Percentiles rank a stretch among this genome's conserved stretches.
These are phyloP conservation scores for Candida cerambycidarum DNA, from an alignment of 805 yeast genomes.

Conservation along the genomic window DNA sequence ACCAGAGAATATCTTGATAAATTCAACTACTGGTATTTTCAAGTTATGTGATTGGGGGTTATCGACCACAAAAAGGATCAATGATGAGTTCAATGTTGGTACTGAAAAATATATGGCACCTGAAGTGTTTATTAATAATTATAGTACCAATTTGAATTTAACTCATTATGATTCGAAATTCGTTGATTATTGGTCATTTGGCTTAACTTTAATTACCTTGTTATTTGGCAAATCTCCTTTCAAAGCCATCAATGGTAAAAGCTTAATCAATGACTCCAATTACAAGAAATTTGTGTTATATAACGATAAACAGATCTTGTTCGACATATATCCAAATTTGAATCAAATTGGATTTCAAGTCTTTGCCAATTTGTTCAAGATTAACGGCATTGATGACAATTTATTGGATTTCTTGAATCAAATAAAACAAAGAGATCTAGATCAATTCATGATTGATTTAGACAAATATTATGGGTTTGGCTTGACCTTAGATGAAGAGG, in stretches of 20 bases:
- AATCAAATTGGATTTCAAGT: conserved; percentile 35
- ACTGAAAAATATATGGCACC: conserved; percentile 65
- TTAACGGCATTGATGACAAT: conserved; percentile 38
- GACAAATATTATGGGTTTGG: conserved; percentile 35
- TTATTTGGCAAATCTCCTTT: conserved; percentile 56
- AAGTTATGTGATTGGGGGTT: conserved; percentile 78
- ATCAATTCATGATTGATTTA: conserved; percentile 31
- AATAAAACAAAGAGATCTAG: conserved; percentile 34
- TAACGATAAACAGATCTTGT: conserved; percentile 40
- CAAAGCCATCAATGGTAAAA: conserved; percentile 27
- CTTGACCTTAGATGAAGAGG: conserved; percentile 44
- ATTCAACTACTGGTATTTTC: conserved; percentile 29
- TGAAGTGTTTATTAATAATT: conserved; percentile 35
- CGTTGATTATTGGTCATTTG: conserved; percentile 59
- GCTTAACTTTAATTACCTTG: conserved; percentile 49
- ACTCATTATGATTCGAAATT: conserved; percentile 40
- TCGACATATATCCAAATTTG: conserved; percentile 49
- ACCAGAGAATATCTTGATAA: conserved; percentile 67
- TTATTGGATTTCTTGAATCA: conserved; percentile 20
- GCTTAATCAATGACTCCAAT: conserved; percentile 38
- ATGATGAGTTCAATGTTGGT: conserved; percentile 45
- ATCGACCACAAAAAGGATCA: conserved; percentile 41
- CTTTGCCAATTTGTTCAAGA: conserved; percentile 40
- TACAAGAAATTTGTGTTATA: conserved; percentile 41
- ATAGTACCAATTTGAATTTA: conserved; percentile 20